These are phyloP conservation scores for Quillaja saponaria DNA, from an alignment of 306 rosid genomes.

Conservation along the genomic window DNA sequence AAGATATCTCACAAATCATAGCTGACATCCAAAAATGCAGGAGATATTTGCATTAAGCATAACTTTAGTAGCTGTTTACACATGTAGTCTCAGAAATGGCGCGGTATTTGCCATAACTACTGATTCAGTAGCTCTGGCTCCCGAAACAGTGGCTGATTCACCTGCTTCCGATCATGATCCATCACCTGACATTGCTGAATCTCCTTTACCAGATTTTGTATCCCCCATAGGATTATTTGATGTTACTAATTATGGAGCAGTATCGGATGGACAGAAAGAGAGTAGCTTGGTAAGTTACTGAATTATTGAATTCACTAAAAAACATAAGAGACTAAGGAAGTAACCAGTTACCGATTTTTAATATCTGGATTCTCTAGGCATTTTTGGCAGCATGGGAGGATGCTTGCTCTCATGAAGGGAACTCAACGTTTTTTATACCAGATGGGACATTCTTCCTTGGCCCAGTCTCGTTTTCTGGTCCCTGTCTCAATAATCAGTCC, in stretches of 20 bases:
- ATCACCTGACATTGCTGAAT: neutral
- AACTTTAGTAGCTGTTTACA: conserved; percentile 22
- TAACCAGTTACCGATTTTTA: conserved; percentile 10
- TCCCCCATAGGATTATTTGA: too few species aligned
- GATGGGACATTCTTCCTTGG: conserved; percentile 26
- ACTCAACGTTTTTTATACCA: conserved; percentile 10
- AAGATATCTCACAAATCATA: neutral
- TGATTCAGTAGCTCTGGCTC: conserved; percentile 16
- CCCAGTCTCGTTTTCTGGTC: conserved; percentile 18
- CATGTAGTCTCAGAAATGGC: conserved; percentile 16
- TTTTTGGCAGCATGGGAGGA: conserved; percentile 21
- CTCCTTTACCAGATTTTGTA: neutral
- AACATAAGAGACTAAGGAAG: neutral
- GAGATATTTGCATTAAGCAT: conserved; percentile 24
- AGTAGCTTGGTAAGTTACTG: too few species aligned
- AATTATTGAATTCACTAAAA: too few species aligned
- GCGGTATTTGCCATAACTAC: conserved; percentile 16
- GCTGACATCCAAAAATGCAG: conserved; percentile 28
- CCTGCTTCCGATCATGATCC: neutral
- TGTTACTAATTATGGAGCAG: too few species aligned
- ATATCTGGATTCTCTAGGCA: neutral
- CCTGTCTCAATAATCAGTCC: conserved; percentile 17
- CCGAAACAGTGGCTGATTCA: conserved; percentile 7
- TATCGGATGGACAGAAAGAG: too few species aligned
- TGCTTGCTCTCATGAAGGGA: conserved; percentile 22